Evolutionary conservation across 75 land plant species (phyloP), one percentile per base, ranked within the genome.

Genomic region (Cupressus sempervirens): DNA sequence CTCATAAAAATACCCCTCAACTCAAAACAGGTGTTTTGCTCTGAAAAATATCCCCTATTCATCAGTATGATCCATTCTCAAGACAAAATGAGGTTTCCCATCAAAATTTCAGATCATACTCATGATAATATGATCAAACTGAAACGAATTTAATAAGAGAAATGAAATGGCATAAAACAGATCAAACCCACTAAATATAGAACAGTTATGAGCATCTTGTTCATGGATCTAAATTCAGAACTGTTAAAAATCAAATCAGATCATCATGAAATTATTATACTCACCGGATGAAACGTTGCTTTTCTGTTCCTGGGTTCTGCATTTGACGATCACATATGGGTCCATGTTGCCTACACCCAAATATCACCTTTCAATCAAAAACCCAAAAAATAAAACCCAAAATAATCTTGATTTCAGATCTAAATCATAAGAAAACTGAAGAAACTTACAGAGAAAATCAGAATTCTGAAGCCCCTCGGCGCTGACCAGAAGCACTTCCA

Each of bases 211-310:
- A 13, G 15, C 40, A 76, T 76, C 34, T 10, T 3, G 35, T 74
- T 4, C 6, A 41, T 23, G 4, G 48, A 79, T 79, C 81, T 41
- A 45, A 45, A 6, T 43, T 76, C 15, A n/a, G 30, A 30, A 30
- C 26, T 11, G 3, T 26, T 40, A 26, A 26, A 35, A 34, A 30
- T 26, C 34, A 35, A 73, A 15, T 40, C 13, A 36, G 67, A 72
- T 9, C 3, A 45, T 68, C 32, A 40, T 73, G n/a, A 36, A 26
- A 10, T 20, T 40, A 10, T 20, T 40, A 26, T 36, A 48, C 48
- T 3, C 5, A 92, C 92, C 93, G 76, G 92, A 85, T 82, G 93
- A 92, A 83, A 91, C 86, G 76, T 89, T 92, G 88, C 94, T 94
- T 86, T 89, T 94, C 88, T 92, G 87, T 84, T 90, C 89, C 84